These are phyloP conservation scores for Fusarium sp. DNA, from an alignment of 2,329 filamentous ascomycete species.

Conservation along the genomic window DNA sequence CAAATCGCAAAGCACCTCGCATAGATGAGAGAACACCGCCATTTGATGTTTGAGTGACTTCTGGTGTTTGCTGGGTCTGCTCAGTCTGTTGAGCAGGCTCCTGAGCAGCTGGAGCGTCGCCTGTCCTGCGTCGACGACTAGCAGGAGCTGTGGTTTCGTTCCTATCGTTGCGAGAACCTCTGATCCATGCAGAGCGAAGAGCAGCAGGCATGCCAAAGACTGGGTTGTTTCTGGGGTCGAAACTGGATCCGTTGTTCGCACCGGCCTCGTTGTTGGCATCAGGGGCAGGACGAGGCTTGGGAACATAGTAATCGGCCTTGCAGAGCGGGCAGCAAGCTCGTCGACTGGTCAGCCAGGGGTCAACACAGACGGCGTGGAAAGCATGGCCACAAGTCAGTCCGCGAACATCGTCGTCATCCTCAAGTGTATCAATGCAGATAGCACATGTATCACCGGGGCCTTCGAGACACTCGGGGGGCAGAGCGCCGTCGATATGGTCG, in stretches of 20 bases:
- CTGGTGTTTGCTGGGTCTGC: constrained; percentile 19
- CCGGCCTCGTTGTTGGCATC: constrained; percentile 54
- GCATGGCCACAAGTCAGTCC: constrained; percentile 97
- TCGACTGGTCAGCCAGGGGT: constrained; percentile 95
- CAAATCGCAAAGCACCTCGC: constrained; percentile 50
- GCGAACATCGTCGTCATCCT: constrained; percentile 95
- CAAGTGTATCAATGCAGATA: constrained; percentile 93
- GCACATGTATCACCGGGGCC: constrained; percentile 93
- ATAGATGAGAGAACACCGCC: constrained; percentile 50
- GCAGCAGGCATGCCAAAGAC: constrained; percentile 62
- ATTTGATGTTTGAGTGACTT: constrained; percentile 25
- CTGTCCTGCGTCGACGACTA: constrained; percentile 25
- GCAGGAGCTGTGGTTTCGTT: constrained; percentile 3
- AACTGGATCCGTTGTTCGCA: constrained; percentile 37
- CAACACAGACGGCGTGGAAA: constrained; percentile 95
- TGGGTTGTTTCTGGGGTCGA: constrained; percentile 54
- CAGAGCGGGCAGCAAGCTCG: constrained; percentile 96
- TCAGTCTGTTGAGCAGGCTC: constrained; percentile 21
- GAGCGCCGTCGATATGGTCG: constrained; percentile 83
- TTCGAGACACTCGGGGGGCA: constrained; percentile 82
- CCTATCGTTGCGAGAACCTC: constrained; percentile 30
- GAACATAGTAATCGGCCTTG: constrained; percentile 97
- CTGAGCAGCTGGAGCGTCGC: constrained; percentile 23
- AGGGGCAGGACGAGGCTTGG: constrained; percentile 79
- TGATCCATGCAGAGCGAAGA: constrained; percentile 56